Base-by-base conservation (phyloP, 208 protist species). In the Angomonas deanei region DNA sequence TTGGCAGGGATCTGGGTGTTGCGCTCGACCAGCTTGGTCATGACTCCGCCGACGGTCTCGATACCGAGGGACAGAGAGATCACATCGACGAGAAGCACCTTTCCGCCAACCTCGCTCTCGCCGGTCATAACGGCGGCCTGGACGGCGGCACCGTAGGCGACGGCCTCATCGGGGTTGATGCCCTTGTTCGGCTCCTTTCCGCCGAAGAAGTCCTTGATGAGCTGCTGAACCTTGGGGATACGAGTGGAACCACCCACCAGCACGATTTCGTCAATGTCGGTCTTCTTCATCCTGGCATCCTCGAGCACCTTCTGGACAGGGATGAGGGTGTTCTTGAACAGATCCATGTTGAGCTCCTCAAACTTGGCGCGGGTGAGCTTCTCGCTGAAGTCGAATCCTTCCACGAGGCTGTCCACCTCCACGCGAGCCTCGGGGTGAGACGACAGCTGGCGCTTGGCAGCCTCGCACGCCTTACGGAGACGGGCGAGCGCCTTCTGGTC, bases 381-480 rank as follows among this genome's bases (percentile, higher is more conserved):
- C 3, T 86, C 95, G 77, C 89, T 92, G 74, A 99, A 99, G 85
- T 99, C 98, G 53, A 88, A 76, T 57, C 97, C 97, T 27, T 99
- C 97, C 70, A 87, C 97, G 6, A 99, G 80, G 4, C 96, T 92
- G 72, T 99, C 98, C 39, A 99, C 97, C 82, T 99, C 97, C 67
- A 99, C 94, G 61, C 69, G 87, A 5, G 98, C 90, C 38, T 86
- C 79, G 0, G 95, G 85, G 53, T 85, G 76, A 49, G 76, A 91
- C 28, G 98, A 99, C 8, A 99, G 93, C 28, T 96, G 97, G 69
- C 97, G 88, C 96, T 99, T 99, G 34, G 98, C 97, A 34, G 97
- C 77, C 77, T 97, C 92, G 72, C 87, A 94, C 23, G 86, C 89
- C 0, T 82, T 93, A 61, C 88, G 82, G 48, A 97, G 74, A 24